Base-by-base conservation (phyloP, 331 rosid genomes). In the Malus hybrid region DNA sequence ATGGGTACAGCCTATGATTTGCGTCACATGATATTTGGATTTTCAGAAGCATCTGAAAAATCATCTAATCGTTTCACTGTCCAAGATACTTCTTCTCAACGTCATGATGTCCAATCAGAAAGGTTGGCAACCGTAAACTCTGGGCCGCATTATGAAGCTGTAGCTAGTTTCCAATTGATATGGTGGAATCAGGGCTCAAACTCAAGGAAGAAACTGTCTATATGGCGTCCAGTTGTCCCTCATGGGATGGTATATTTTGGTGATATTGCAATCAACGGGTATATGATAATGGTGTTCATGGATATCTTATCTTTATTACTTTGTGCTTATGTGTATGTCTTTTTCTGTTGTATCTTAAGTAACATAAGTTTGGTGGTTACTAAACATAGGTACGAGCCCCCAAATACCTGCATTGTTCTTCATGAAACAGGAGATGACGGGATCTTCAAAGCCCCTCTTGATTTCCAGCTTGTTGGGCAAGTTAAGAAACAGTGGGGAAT, bases 201-300 rank as follows among this genome's bases (percentile, higher is more conserved):
- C 85, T 71, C 96, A n/a, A 87, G 93, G 82, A 92, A 92, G 76
- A 81, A 73, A 76, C 60, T 95, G 59, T 95, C 99, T 67, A 86
- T 95, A 71, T 95, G 99, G 99, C 97, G 99, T 68, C 99, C 99
- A 39, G 83, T 83, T 75, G 92, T 92, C 44, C 96, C 96, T 3
- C 83, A 50, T 74, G 96, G 97, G 76, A 95, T 83, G 90, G 59
- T 95, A 71, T 92, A 90, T 82, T 89, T 95, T 79, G 99, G 99
- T 42, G 97, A 95, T 80, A 81, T 89, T 80, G 97, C 96, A 76
- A 90, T 95, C 75, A 76, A 75, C 67, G 93, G 97, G 99, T 93
- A 73, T 61, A 83, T 44, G 33, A 78, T 80, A 54, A 84, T 42
- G 28, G 74, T 80, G 56, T 78, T 56, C 62, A 73, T 78, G 56